phyloP scores from a whole-genome alignment of 352 stramenopile species.

The Aphanomyces astaci region DNA sequence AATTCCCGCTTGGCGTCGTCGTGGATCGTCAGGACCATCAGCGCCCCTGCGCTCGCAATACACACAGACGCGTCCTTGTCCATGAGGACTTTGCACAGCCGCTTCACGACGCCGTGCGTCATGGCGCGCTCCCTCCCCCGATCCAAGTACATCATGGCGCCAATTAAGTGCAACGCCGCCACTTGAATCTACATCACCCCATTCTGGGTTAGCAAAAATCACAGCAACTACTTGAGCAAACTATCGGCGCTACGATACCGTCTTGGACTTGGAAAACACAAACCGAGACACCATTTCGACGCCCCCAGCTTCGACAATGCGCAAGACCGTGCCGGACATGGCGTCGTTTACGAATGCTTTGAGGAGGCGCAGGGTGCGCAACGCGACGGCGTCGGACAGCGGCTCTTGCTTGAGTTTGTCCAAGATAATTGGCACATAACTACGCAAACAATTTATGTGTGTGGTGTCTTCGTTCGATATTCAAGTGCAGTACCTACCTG shows the following conservation, averaged over 20 bases:
- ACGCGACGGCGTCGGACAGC: slow-evolving; percentile 28
- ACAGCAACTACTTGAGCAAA: too few species aligned
- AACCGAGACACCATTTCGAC: slow-evolving; percentile 37
- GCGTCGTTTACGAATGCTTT: slow-evolving; percentile 64
- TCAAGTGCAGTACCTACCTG: slow-evolving; percentile 49
- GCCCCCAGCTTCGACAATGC: slow-evolving; percentile 45
- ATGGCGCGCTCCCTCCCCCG: slow-evolving; percentile 49
- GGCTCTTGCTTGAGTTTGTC: slow-evolving; percentile 39
- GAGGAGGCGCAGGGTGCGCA: slow-evolving; percentile 49
- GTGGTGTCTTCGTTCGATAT: slow-evolving; percentile 32
- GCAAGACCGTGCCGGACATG: slow-evolving; percentile 36
- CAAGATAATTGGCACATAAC: slow-evolving; percentile 46
- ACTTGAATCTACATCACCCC: slow-evolving; percentile 29
- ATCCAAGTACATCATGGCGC: slow-evolving; percentile 47
- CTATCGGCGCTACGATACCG: too few species aligned
- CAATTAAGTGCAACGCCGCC: slow-evolving; percentile 47
- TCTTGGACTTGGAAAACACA: slow-evolving; percentile 18
- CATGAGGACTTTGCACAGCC: slow-evolving; percentile 47
- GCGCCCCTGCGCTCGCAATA: slow-evolving; percentile 41
- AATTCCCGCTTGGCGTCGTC: slow-evolving; percentile 65
- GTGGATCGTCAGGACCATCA: slow-evolving; percentile 57
- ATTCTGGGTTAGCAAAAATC: slow-evolving; percentile 4
- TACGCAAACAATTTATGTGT: too few species aligned
- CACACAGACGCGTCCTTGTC: slow-evolving; percentile 50
- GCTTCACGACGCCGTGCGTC: slow-evolving; percentile 42